These are phyloP conservation scores for Phialemonium atrogriseum DNA, from an alignment of 2,329 filamentous ascomycete species.

Conservation along the genomic window DNA sequence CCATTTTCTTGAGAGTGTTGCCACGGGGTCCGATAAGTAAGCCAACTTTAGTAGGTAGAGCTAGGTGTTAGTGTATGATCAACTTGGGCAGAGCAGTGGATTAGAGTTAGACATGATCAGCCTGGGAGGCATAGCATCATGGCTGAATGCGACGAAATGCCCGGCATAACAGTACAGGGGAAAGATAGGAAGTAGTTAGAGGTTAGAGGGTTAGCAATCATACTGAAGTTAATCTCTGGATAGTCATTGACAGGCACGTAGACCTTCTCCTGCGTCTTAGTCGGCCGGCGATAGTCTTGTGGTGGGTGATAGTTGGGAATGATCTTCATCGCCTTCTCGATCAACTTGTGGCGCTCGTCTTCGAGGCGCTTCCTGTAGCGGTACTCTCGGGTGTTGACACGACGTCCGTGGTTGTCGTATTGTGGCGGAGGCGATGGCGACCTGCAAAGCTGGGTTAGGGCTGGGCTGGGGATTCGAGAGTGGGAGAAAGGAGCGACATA, in stretches of 20 bases:
- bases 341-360: slow-evolving; percentile 96
- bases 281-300: slow-evolving; percentile 95
- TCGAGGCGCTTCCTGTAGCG: slow-evolving; percentile 97
- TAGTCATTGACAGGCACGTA: slow-evolving; percentile 99
- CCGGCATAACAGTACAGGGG: slow-evolving; percentile 32
- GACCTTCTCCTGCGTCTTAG: slow-evolving; percentile 99
- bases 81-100: slow-evolving; percentile 26
- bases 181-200: slow-evolving; percentile 52
- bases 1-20: slow-evolving; percentile 99
- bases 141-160: slow-evolving; percentile 23
- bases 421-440: slow-evolving; percentile 93
- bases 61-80: slow-evolving; percentile 80
- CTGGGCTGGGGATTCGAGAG: slow-evolving; percentile 5
- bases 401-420: slow-evolving; percentile 98
- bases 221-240: slow-evolving; percentile 99
- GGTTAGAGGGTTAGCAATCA: slow-evolving; percentile 99
- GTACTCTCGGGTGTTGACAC: slow-evolving; percentile 98
- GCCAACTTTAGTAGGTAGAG: slow-evolving; percentile 86
- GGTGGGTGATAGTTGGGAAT: slow-evolving; percentile 99
- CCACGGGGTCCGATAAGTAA: slow-evolving; percentile 99
- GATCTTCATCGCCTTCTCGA: slow-evolving; percentile 98
- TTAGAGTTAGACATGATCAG: slow-evolving; percentile 23
- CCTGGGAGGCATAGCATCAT: slow-evolving; percentile 19
- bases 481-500: slow-evolving; percentile 36
- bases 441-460: slow-evolving; percentile 37